These are phyloP conservation scores for Gossypium thurberi DNA, from an alignment of 345 rosid genomes.

Conservation along the genomic window DNA sequence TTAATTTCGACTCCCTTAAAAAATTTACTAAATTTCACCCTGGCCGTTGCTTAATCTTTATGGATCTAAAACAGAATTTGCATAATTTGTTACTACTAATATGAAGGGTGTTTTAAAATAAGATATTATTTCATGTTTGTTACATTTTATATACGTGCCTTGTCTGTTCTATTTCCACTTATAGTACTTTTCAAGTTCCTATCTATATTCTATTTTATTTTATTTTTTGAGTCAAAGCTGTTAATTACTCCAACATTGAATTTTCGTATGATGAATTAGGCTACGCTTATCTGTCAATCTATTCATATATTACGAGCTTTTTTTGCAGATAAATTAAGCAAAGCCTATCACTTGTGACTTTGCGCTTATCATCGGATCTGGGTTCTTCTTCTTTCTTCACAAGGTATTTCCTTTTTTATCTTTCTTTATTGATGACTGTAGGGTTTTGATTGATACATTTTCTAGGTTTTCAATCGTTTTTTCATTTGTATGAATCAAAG, in stretches of 20 bases:
- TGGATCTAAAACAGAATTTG: too few species aligned
- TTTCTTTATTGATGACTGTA: conserved; percentile 13
- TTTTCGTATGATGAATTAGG: too few species aligned
- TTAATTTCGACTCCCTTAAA: too few species aligned
- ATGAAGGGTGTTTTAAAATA: too few species aligned
- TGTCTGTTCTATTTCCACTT: not conserved
- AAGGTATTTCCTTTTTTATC: not conserved
- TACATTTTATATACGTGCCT: not conserved
- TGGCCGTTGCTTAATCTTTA: too few species aligned
- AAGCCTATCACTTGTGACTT: conserved; percentile 4
- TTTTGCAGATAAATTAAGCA: not conserved
- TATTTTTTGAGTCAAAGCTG: not conserved
- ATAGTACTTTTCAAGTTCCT: conserved; percentile 6
- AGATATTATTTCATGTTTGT: not conserved
- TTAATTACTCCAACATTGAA: not conserved
- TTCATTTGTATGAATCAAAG: not conserved
- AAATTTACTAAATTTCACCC: too few species aligned
- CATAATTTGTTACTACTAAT: too few species aligned
- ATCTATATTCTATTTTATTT: not conserved
- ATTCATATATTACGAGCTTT: not conserved
- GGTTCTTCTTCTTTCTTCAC: not conserved
- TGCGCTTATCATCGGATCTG: conserved; percentile 31
- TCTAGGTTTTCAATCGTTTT: not conserved
- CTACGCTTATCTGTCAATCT: not conserved
- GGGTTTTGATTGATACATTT: not conserved